Evolutionary conservation across 805 yeast species (phyloP), one percentile per base, ranked within the genome.

Genomic region (Candida berthetii): DNA sequence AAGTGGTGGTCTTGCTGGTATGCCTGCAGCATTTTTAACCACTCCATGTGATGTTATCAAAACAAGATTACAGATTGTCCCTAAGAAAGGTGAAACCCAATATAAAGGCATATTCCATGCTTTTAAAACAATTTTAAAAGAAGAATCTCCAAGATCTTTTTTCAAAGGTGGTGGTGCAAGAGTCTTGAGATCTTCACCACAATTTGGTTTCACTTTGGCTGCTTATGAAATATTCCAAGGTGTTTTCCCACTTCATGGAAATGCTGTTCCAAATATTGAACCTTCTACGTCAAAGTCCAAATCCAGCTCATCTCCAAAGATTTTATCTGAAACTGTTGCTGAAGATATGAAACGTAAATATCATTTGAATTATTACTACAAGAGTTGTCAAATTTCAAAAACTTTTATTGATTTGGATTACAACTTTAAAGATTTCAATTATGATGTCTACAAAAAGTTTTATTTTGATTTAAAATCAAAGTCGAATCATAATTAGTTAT

Each of bases 81-180:
- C 87, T 6, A 79, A 83, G 47, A 66, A 73, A 42, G 91, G 90
- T 41, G 96, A 87, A 55, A 74, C 85, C 14, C 76, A 76, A 36
- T 91, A 91, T 66, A 71, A 63, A 19, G 91, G 95, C 44, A 82
- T 91, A 42, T 53, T 70, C 25, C 90, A 89, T 64, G 95, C 96
- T 18, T 84, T 82, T 35, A 61, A 66, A 27, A 77, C 85, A 3
- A 89, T 91, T 42, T 60, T 80, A 52, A 76, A 66, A 51, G 96
- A 88, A 60, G 99, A 91, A 66, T 95, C 96, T 14, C 65, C 82
- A 43, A 64, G 70, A 46, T 95, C 96, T 11, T 85, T 91, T 59
- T 91, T 90, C 74, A 91, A 91, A 71, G 99, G 99, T 55, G 95
- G 97, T 31, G 77, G 90, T 43, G 98, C 98, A 7, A 79, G 99